A percentile compares a stretch with the other conserved stretches of the same genome.
Evolutionary conservation across 176 grass and related monocot genomes (phyloP).

Genomic region (Miscanthus lutarioriparius): DNA sequence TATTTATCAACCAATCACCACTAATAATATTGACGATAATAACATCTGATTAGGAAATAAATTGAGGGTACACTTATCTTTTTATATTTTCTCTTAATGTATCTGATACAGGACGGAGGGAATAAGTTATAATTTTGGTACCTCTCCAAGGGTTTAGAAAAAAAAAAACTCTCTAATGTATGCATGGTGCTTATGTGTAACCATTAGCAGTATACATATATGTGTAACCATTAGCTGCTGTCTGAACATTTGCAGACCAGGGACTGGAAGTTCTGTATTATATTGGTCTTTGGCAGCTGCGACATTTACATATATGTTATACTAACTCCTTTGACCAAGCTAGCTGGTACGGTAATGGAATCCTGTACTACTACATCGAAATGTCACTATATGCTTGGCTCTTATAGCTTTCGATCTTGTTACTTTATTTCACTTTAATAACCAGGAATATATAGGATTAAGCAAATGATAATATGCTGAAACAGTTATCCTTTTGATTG

Average conservation of each 20-base stretch:
- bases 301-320: no score
- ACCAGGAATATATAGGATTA: neutral
- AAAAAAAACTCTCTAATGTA: no score
- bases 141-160: no score
- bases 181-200: no score
- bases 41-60: no score
- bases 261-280: neutral
- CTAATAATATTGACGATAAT: neutral
- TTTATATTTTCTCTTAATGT: neutral
- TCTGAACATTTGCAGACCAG: constrained; percentile 30
- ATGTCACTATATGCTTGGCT: neutral
- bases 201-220: no score
- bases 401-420: constrained; percentile 5
- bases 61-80: neutral
- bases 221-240: neutral
- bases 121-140: no score
- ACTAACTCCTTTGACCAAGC: no score
- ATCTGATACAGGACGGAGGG: no score
- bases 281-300: no score
- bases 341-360: no score
- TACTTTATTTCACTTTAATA: constrained; percentile 8
- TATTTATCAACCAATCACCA: neutral
- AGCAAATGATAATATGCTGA: constrained; percentile 7
- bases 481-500: constrained; percentile 9
- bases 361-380: no score